Evolutionary conservation across 2,329 filamentous ascomycete species (phyloP), one percentile per base, ranked within the genome.

Genomic region (Aspergillus sergii): DNA sequence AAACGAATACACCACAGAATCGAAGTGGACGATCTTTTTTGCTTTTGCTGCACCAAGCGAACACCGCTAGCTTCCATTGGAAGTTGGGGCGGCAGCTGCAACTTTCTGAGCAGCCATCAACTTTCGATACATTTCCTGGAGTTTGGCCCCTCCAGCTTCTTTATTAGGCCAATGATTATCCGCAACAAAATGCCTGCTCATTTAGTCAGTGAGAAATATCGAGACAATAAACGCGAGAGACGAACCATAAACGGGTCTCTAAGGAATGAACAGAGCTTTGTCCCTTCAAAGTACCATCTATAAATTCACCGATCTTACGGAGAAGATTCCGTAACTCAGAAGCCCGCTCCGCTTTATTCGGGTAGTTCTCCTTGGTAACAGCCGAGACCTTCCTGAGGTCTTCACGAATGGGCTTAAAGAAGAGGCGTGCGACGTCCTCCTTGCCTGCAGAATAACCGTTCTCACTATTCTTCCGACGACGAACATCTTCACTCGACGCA

Each of bases 391-490:
- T 75, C 62, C 75, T 78, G 26, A 82, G 70, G 57, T 79, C 75
- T 43, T 79, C 77, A 48, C 76, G 75, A 43, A 83, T 81, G 14
- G 82, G 82, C 60, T 78, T 80, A 71, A 84, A 83, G 64, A 84
- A 74, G 64, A 77, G 72, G 56, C 75, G 76, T 59, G 80, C 73
- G 70, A 82, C 80, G 45, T 79, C 76, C 65, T 80, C 71, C 45
- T 75, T 73, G 30, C 61, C 68, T 60, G 60, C 64, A 65, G 64
- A 66, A 58, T 71, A 67, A 28, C 77, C 78, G 61, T 78, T 76
- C 39, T 81, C 76, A 62, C 76, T 75, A 55, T 69, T 73, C 46
- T 76, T 76, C 50, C 75, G 73, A 19, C 77, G 76, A 41, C 74
- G 74, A 41, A 70, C 62, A 39, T 78, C 75, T 30, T 79, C 76